phyloP scores from a whole-genome alignment of 2,329 filamentous ascomycete genomes.

The Venturia nashicola region DNA sequence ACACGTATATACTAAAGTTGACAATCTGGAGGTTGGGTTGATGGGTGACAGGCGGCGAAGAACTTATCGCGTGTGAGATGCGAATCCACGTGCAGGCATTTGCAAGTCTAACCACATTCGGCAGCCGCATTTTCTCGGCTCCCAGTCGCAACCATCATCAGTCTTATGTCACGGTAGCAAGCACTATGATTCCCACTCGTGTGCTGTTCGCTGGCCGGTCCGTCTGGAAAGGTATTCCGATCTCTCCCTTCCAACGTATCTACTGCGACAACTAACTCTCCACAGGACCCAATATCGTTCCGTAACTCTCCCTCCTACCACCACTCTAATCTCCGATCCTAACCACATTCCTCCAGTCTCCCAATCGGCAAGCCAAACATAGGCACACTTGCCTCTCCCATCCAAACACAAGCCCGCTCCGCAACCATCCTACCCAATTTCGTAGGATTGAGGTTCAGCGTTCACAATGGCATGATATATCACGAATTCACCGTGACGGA shows the following conservation, averaged over 20 bases:
- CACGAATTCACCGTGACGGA: constrained; percentile 74
- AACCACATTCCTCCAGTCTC: constrained; percentile 30
- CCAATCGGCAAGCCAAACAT: constrained; percentile 50
- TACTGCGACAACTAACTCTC: constrained; percentile 16
- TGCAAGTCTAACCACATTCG: neutral
- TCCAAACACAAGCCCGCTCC: constrained; percentile 74
- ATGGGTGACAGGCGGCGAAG: neutral
- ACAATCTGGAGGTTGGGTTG: neutral
- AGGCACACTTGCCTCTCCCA: constrained; percentile 52
- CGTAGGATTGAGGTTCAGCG: constrained; percentile 76
- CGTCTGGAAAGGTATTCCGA: constrained; percentile 69
- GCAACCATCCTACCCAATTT: constrained; percentile 89
- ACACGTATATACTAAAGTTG: neutral
- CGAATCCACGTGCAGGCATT: neutral
- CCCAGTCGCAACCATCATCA: neutral
- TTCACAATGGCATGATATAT: constrained; percentile 87
- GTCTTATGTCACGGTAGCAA: neutral
- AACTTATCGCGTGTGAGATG: neutral
- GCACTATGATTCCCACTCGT: constrained; percentile 56
- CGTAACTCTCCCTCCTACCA: constrained; percentile 34
- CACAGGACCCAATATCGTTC: constrained; percentile 56
- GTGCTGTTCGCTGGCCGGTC: constrained; percentile 57
- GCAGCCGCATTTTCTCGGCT: neutral
- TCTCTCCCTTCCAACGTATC: neutral
- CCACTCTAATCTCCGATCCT: constrained; percentile 27